These are phyloP conservation scores for Clitopilus passeckerianus DNA, from an alignment of 768 basidiomycete species.

Conservation along the genomic window DNA sequence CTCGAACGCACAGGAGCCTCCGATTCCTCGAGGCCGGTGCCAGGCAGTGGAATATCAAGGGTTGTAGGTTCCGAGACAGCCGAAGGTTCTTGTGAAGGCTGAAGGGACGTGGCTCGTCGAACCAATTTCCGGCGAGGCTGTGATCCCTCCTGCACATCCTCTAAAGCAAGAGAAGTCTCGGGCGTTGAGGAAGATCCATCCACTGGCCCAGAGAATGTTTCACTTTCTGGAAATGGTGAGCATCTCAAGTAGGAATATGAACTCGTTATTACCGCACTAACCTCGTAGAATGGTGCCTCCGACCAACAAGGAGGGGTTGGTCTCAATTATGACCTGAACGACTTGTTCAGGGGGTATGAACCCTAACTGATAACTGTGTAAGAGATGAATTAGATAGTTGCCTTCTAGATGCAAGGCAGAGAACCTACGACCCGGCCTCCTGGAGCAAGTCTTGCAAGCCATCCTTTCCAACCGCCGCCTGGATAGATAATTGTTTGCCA, in stretches of 20 bases:
- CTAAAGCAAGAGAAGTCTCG: neutral
- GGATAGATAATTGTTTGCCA: slow-evolving; percentile 41
- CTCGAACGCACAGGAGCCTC: slow-evolving; percentile 21
- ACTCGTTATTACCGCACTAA: neutral
- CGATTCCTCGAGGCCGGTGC: slow-evolving; percentile 4
- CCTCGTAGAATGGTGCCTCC: neutral
- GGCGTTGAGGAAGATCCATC: neutral
- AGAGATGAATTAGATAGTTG: neutral
- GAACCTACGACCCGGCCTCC: slow-evolving; percentile 45
- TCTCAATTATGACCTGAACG: slow-evolving; percentile 41
- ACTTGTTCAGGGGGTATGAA: slow-evolving; percentile 46
- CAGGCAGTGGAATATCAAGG: neutral
- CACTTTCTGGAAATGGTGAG: neutral
- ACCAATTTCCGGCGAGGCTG: slow-evolving; percentile 16
- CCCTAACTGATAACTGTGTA: slow-evolving; percentile 30
- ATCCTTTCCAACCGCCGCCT: slow-evolving; percentile 46
- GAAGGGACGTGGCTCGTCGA: slow-evolving; percentile 34
- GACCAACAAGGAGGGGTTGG: slow-evolving; percentile 26
- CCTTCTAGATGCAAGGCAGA: neutral
- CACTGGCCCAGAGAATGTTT: neutral
- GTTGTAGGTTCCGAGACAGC: slow-evolving; percentile 7
- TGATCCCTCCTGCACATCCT: neutral
- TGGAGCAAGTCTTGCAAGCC: slow-evolving; percentile 48
- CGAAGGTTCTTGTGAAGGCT: slow-evolving; percentile 32
- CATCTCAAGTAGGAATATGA: too few species aligned